Evolutionary conservation across 805 yeast genomes (phyloP), one percentile per base, ranked within the genome.

Genomic region (Metschnikowia koreensis): DNA sequence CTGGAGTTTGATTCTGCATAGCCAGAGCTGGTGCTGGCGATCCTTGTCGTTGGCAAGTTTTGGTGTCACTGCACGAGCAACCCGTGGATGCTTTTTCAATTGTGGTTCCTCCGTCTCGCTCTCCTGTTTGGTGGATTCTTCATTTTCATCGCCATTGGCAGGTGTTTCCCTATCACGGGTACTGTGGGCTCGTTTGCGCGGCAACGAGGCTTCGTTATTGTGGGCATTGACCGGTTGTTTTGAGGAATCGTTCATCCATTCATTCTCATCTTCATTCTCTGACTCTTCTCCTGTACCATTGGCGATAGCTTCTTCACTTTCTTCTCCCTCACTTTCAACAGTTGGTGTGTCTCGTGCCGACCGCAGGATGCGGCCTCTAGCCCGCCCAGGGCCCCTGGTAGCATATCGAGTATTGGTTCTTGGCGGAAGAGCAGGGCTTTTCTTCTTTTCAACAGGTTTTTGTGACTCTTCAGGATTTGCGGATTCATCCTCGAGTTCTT

Each of bases 1-100:
- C 63, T 80, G 84, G 41, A 80, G 68, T 53, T 70, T 73, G 43
- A 74, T 73, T 37, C 84, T 69, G 57, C 81, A 77, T 6, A 71
- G 64, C 79, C 79, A 75, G 46, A 76, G 66, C 59, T 74, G 78
- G 44, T 74, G 76, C 47, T 71, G 71, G 54, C 69, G 70, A 50
- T 75, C 80, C 41, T 73, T 75, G 15, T 71, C 50, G 37, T 13
- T 28, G 31, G 17, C 16, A 3, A 41, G 38, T 28, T 47, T 47
- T 7, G 50, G 50, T 8, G 50, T 41, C 12, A 26, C 41, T 29
- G 42, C 42, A 11, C 50, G 46, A 15, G 12, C 33, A 28, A 41
- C 44, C n/a, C 43, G 46, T 16, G 47, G 26, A 5, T 15, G 37
- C 15, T 22, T 34, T 13, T 48, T 41, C 38, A 27, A n/a, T 7